Base-by-base conservation (phyloP, 495 filamentous ascomycete genomes). In the Daldinia decipiens region DNA sequence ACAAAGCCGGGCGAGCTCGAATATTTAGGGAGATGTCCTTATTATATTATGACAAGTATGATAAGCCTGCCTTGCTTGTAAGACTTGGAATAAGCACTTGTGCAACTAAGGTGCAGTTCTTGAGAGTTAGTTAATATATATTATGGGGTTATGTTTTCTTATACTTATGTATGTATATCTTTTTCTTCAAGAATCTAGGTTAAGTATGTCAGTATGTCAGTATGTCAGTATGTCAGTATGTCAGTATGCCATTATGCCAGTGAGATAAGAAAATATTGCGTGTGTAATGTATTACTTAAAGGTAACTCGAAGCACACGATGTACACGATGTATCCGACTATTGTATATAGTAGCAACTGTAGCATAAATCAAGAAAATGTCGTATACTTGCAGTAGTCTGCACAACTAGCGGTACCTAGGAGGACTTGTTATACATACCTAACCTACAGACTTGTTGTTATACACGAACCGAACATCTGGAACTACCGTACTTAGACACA, bases 391-490 rank as follows among this genome's bases (percentile, higher is more conserved):
- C 62, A 71, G 65, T 54, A 68, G 50, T 47, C 52, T 64, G 56
- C 50, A 59, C 60, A 61, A 65, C 55, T 68, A 56, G 57, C 29
- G 47, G 51, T 43, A 17, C 7, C 53, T 36, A 36, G 29, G 43
- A 36, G 15, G 55, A 61, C 34, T 31, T 29, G 53, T 57, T 40
- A 68, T 52, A 58, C n/a, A n/a, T n/a, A n/a, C n/a, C n/a, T n/a
- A n/a, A n/a, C n/a, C n/a, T n/a, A n/a, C 56, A 53, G 34, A 36
- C 34, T 36, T 36, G 24, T 36, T 36, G 50, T 62, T 68, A 68
- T 52, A 58, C 61, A 53, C 62, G 70, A 73, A 73, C 70, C 70
- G 65, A 69, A 15, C 27, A 69, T 66, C 65, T 73, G 70, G 70
- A 59, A 61, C 65, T 29, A 43, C 40, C 56, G 29, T 21, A 51